Evolutionary conservation across 345 rosid genomes (phyloP), one percentile per base, ranked within the genome.

Genomic region (Eucalyptus lansdowneana): DNA sequence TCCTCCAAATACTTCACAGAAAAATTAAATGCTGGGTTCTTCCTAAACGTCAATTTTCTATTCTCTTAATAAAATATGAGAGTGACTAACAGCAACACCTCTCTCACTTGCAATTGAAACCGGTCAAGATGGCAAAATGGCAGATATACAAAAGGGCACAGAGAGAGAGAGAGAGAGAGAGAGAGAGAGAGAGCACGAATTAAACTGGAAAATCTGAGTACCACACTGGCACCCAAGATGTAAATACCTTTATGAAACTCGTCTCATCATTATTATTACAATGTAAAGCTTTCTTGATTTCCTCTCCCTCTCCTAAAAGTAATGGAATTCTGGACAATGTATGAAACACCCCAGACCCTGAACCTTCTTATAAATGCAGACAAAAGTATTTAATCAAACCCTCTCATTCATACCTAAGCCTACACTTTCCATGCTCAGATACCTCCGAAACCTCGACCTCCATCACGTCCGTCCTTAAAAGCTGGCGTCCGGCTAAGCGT

Each of bases 401-500:
- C 54, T 42, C 69, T 60, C 29, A 29, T 47, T 88, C 50, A 60
- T n/a, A 8, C 89, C 76, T 88, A 47, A 16, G 51, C 40, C 83
- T 45, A 44, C 72, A 54, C 11, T 58, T 86, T 42, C 69, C 50
- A 40, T 40, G 40, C 85, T 40, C 88, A 14, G 27, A 44, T 9
- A 17, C 5, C 47, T 50, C 44, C 40, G 65, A 76, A 60, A n/a
- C 31, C n/a, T 42, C 80, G 49, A 40, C 85, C 85, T 76, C 29
- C 47, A 12, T 40, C 85, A 22, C 85, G 47, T 76, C 85, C 47
- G 15, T 76, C 29, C 9, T 14, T 6, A 2, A 21, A 76, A 76
- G 45, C 85, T 40, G 1, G 29, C 56, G 88, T 34, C 58, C 54
- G 83, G 67, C 89, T 90, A 97, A 91, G 96, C 96, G 90, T 97